Conservation (phyloP, 805 yeast genomes). For the Cyberlindnera samutprakarnensis region DNA sequence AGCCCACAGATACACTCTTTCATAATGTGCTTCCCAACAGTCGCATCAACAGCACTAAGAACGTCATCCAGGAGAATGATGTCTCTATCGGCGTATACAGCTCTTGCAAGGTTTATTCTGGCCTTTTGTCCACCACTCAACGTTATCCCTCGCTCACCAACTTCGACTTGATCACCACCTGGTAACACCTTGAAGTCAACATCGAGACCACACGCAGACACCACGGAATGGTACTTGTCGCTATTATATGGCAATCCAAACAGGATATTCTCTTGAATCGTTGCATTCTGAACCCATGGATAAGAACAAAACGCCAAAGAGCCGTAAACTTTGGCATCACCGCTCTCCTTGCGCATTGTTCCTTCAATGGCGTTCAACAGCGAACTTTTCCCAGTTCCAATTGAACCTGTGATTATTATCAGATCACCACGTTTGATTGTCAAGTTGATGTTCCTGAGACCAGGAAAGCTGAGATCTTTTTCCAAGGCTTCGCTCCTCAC, state of each 20-base stretch:
- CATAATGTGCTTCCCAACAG: slow-evolving; percentile 77
- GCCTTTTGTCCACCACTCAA: slow-evolving; percentile 90
- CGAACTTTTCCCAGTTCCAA: slow-evolving; percentile 80
- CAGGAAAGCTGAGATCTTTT: slow-evolving; percentile 28
- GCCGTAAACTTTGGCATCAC: slow-evolving; percentile 48
- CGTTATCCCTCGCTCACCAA: slow-evolving; percentile 82
- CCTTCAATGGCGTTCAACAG: slow-evolving; percentile 67
- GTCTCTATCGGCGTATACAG: slow-evolving; percentile 64
- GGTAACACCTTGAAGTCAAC: slow-evolving; percentile 61
- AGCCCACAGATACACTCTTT: slow-evolving; percentile 57
- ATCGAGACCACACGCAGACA: slow-evolving; percentile 59
- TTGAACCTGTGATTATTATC: slow-evolving; percentile 66
- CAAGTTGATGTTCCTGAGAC: slow-evolving; percentile 43
- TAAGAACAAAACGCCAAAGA: slow-evolving; percentile 47
- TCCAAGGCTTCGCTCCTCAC: slow-evolving; percentile 3
- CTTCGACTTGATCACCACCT: slow-evolving; percentile 71
- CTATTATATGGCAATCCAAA: slow-evolving; percentile 56
- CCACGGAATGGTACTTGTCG: slow-evolving; percentile 42
- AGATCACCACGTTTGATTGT: slow-evolving; percentile 58
- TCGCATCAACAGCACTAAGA: slow-evolving; percentile 78
- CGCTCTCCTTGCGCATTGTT: slow-evolving; percentile 49
- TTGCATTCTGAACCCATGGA: slow-evolving; percentile 82
- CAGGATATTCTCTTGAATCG: slow-evolving; percentile 64
- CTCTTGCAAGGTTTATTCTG: slow-evolving; percentile 69
- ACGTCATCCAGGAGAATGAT: slow-evolving; percentile 72